Base-by-base conservation (phyloP, 2,329 filamentous ascomycete species). In the Sporothrix phasma region DNA sequence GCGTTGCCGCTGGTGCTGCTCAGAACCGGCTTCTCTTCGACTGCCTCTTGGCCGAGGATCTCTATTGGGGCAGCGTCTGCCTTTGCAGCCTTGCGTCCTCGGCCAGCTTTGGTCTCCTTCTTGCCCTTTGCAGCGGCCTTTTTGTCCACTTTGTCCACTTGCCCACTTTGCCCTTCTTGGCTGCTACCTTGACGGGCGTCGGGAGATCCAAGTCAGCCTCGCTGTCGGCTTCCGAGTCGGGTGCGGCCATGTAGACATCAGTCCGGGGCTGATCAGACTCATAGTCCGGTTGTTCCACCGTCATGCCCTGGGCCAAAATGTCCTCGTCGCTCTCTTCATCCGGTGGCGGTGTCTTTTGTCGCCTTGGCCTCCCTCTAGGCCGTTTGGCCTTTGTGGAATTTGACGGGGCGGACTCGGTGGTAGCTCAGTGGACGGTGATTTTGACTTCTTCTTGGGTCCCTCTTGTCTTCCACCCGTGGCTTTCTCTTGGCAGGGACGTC, bases 391-490 rank as follows among this genome's bases (percentile, higher is more conserved):
- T 53, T 13, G 10, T 26, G 45, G 43, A 24, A 6, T 31, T 29
- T 26, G 34, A 17, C 13, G 11, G 22, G 0, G 43, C 34, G 7
- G 43, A 1, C 22, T 26, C 37, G 7, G 26, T 1, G 10, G 29
- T 13, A 43, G 8, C 13, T 56, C 58, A 2, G 26, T 19, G 1
- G 19, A 31, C 24, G 51, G 17, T 22, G 39, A 31, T 22, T 39
- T 29, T 22, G 31, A 22, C 19, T 31, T 64, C 41, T 61, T 53
- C n/a, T 51, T 65, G n/a, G 78, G 73, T 3, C 79, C 79, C 78
- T 72, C 65, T 61, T 59, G 43, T 74, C 77, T 63, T 71, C 71
- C 11, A 19, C 11, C n/a, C 24, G n/a, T 3, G 51, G 6, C 19
- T 63, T 46, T 26, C 49, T 45, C n/a, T 62, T 45, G 24, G 10